Conservation (phyloP, 2,329 filamentous ascomycete genomes). For the Ascomycota sp. region DNA sequence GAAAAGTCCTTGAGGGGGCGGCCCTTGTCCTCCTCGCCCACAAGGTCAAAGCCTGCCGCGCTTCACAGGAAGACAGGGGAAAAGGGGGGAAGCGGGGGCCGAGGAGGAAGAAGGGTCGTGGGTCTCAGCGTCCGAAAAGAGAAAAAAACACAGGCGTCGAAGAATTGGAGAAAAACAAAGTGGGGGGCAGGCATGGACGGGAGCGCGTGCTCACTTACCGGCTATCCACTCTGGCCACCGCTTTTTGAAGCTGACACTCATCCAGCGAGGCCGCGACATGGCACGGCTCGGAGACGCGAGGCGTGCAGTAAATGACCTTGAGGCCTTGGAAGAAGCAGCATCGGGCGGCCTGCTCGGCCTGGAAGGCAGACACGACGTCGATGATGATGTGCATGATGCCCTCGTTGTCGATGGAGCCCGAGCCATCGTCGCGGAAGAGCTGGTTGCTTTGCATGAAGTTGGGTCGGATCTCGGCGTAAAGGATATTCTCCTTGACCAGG, state of each 20-base stretch:
- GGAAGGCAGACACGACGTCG: conserved; percentile 29
- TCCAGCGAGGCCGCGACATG: conserved; percentile 30
- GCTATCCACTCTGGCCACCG: conserved; percentile 39
- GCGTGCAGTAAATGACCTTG: conserved; percentile 54
- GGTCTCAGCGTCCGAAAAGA: no score
- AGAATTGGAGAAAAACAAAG: no score
- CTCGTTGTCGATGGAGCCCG: conserved; percentile 26
- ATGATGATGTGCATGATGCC: conserved; percentile 42
- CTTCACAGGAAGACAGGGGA: no score
- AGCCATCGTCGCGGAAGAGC: conserved; percentile 37
- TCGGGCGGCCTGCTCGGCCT: conserved; percentile 9
- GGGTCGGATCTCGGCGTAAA: conserved; percentile 51
- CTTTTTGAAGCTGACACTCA: conserved; percentile 42
- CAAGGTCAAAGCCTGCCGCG: conserved; percentile 41
- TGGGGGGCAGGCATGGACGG: no score
- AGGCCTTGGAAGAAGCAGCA: conserved; percentile 35
- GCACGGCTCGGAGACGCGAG: conserved; percentile 31
- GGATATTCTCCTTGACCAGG: conserved; percentile 43
- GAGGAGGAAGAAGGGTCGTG: no score
- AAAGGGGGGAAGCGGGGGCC: no score
- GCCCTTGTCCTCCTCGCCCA: conserved; percentile 45
- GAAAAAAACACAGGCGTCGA: no score
- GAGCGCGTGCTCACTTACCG: conserved; percentile 30
- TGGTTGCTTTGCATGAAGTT: conserved; percentile 46
- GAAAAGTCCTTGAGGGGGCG: conserved; percentile 35